Evolutionary conservation across 2,329 filamentous ascomycete genomes (phyloP).

Genomic region (Penicillium occitanis): DNA sequence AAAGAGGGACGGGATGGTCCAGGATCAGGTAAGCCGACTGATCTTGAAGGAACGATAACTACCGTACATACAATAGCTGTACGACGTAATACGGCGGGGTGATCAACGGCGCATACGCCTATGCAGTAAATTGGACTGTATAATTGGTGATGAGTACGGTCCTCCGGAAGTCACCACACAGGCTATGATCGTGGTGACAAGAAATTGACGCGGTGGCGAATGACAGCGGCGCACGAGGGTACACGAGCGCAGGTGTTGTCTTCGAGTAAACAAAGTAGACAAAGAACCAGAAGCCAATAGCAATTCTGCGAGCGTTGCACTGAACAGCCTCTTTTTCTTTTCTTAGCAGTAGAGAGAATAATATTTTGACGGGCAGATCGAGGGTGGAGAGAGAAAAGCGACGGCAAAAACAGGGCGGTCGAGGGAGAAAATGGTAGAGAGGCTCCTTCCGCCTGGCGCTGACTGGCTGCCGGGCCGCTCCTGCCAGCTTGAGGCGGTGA

Average conservation of each 20-base stretch:
- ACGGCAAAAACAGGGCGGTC: slow-evolving; percentile 45
- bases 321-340: neutral
- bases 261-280: slow-evolving; percentile 10
- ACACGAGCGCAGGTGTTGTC: neutral
- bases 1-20: neutral
- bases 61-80: slow-evolving; percentile 1
- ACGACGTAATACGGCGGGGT: neutral
- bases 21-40: neutral
- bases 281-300: neutral
- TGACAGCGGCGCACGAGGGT: slow-evolving; percentile 23
- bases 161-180: neutral
- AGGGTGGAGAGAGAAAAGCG: slow-evolving; percentile 28
- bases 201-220: slow-evolving; percentile 19
- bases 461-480: slow-evolving; percentile 18
- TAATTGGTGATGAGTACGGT: too few species aligned
- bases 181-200: neutral
- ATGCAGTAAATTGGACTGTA: neutral
- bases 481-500: slow-evolving; percentile 20
- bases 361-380: slow-evolving; percentile 24
- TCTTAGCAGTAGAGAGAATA: neutral
- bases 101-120: neutral
- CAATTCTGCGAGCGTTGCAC: neutral
- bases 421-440: slow-evolving; percentile 18
- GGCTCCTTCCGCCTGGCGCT: slow-evolving; percentile 18
- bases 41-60: neutral